Conservation (phyloP, 306 rosid genomes). For the Lupinus albus region DNA sequence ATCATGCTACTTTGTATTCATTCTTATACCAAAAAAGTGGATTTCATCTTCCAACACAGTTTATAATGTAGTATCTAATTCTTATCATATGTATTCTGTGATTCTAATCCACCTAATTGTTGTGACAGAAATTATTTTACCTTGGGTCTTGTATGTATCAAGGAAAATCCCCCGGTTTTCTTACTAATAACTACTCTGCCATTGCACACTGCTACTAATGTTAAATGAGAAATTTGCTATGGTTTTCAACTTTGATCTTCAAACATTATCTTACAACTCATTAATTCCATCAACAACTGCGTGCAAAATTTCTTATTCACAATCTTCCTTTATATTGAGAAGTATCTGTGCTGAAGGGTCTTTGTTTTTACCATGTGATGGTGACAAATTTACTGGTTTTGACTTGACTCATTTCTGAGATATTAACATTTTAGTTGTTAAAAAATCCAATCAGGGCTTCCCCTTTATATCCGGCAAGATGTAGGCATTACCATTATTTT, state of each 20-base stretch:
- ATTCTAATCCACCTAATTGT: neutral
- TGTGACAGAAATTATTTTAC: neutral
- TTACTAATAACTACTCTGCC: neutral
- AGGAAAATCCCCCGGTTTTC: neutral
- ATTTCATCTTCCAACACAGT: neutral
- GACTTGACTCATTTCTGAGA: neutral
- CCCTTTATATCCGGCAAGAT: neutral
- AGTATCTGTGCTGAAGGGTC: neutral
- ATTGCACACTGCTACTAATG: neutral
- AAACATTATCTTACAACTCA: neutral
- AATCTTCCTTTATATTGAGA: neutral
- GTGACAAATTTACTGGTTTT: neutral
- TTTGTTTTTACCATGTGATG: neutral
- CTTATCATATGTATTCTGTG: neutral
- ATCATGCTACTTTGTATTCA: constrained; percentile 15
- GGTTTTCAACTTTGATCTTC: neutral
- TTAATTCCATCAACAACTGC: neutral
- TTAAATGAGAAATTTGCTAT: neutral
- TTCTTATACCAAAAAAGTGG: constrained; percentile 7
- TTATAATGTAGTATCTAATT: neutral
- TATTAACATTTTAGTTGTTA: neutral
- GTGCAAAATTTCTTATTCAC: neutral
- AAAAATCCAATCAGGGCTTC: neutral
- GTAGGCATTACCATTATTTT: neutral
- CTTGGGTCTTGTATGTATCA: neutral